These are phyloP conservation scores for Quercus tomentella DNA, from an alignment of 331 rosid genomes.

Conservation along the genomic window DNA sequence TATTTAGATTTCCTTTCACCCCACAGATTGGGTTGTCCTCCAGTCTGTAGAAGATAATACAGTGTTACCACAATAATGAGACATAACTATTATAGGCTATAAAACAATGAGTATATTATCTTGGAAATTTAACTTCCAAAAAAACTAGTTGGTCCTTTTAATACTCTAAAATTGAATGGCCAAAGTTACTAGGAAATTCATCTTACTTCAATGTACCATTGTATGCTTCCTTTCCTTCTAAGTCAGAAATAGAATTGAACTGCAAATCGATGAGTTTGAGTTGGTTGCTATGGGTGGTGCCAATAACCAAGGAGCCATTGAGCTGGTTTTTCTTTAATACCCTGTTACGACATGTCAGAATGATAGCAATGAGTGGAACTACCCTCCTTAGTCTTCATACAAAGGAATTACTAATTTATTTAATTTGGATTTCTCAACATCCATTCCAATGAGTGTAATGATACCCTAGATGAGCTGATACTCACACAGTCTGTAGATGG, in stretches of 20 bases:
- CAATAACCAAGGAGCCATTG: conserved; percentile 31
- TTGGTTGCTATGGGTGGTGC: conserved; percentile 7
- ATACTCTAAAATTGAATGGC: neutral
- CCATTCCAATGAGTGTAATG: neutral
- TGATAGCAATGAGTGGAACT: neutral
- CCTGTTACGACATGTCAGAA: conserved; percentile 32
- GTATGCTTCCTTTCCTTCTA: conserved; percentile 15
- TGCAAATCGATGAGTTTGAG: conserved; percentile 49
- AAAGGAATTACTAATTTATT: neutral
- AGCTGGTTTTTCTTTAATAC: conserved; percentile 26
- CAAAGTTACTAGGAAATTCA: neutral
- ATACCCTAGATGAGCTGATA: conserved; percentile 5
- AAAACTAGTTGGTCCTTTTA: neutral
- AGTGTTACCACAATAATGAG: neutral
- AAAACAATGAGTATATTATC: neutral
- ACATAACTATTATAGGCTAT: neutral
- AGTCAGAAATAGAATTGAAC: conserved; percentile 26
- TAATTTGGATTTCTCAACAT: neutral
- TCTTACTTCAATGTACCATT: conserved; percentile 40
- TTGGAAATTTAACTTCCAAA: neutral
- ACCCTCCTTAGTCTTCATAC: too few relatives aligned
- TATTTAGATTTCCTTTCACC: neutral
- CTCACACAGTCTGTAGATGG: conserved; percentile 58
- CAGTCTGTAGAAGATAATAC: conserved; percentile 41
- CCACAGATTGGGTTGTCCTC: conserved; percentile 47